phyloP scores from a whole-genome alignment of 1,139 yeast genomes.

The Arxiozyma bovina region DNA sequence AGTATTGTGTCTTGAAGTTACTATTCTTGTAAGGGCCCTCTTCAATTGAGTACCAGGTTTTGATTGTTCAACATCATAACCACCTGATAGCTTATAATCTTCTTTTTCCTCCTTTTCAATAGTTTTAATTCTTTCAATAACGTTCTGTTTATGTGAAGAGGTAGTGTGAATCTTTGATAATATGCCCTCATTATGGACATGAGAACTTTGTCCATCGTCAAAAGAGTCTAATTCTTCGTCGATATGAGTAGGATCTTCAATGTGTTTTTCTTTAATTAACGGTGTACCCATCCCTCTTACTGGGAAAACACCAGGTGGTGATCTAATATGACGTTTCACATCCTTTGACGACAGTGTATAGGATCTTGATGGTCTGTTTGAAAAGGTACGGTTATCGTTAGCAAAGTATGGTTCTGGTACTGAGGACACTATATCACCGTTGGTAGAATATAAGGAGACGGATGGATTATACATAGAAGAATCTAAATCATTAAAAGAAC shows the following conservation, averaged over 20 bases:
- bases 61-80: constrained; percentile 31
- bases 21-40: constrained; percentile 24
- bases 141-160: neutral
- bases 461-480: constrained; percentile 3
- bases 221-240: neutral
- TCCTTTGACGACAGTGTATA: constrained; percentile 1
- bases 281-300: constrained; percentile 71
- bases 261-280: constrained; percentile 43
- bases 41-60: constrained; percentile 32
- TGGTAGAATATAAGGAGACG: constrained; percentile 7
- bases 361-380: neutral
- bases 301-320: constrained; percentile 73
- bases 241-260: constrained; percentile 36
- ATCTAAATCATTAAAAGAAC: neutral
- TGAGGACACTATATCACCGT: constrained; percentile 3
- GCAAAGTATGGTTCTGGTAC: constrained; percentile 2
- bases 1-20: constrained; percentile 1
- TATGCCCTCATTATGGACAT: neutral
- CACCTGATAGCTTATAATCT: constrained; percentile 21
- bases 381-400: neutral
- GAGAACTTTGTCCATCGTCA: neutral
- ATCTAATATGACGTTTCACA: constrained; percentile 28
- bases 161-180: neutral
- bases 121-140: constrained; percentile 11
- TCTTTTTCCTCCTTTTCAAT: constrained; percentile 23